Conservation (phyloP, 2,329 filamentous ascomycete genomes). For the Pezicula radicicola region DNA sequence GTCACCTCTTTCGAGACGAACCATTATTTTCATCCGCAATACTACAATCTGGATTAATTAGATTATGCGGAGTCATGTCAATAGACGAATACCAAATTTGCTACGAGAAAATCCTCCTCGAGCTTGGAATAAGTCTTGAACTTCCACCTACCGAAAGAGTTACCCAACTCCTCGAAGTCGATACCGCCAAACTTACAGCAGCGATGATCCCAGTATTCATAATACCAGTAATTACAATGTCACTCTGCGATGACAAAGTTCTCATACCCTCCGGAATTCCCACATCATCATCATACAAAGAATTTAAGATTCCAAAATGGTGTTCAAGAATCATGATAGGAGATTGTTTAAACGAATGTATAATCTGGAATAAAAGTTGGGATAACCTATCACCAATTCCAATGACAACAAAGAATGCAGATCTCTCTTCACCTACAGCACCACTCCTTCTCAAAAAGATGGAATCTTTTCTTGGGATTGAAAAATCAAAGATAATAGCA, state of each 20-base stretch:
- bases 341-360: background rate
- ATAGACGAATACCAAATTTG: background rate
- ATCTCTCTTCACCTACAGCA: background rate
- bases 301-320: background rate
- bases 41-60: background rate
- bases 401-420: background rate
- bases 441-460: background rate
- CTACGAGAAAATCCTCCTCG: background rate
- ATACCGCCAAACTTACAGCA: background rate
- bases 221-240: background rate
- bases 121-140: background rate
- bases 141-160: background rate
- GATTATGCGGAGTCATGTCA: background rate
- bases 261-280: background rate
- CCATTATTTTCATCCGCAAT: background rate
- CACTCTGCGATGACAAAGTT: background rate
- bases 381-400: background rate
- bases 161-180: background rate
- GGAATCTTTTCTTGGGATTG: background rate
- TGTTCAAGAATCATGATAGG: background rate
- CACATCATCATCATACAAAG: background rate
- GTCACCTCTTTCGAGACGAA: background rate
- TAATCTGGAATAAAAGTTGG: background rate
- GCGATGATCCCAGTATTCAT: background rate
- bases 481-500: background rate